These are phyloP conservation scores for Amoeboaphelidium protococcarum DNA, from an alignment of 371 early-diverging fungal genomes.

Conservation along the genomic window DNA sequence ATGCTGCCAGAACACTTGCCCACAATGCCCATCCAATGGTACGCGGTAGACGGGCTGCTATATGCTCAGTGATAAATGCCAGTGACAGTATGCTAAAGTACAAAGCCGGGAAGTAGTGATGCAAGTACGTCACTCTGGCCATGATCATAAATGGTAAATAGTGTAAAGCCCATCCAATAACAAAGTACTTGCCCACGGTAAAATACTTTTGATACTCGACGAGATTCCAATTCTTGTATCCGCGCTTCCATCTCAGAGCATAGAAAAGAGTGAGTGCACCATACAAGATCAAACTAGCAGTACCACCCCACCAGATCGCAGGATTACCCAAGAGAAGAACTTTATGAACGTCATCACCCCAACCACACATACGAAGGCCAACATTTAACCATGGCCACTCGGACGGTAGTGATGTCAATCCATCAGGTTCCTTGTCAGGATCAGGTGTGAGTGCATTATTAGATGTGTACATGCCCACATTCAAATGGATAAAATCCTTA, in stretches of 20 bases:
- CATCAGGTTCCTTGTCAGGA: conserved; percentile 69
- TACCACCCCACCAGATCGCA: conserved; percentile 72
- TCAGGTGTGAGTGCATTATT: conserved; percentile 96
- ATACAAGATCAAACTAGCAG: conserved; percentile 31
- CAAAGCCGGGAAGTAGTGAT: conserved; percentile 95
- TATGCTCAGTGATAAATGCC: conserved; percentile 42
- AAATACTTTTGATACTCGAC: conserved; percentile 15
- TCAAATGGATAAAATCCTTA: conserved; percentile 69
- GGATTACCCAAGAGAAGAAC: conserved; percentile 93
- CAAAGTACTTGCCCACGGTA: conserved; percentile 36
- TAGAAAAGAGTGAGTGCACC: conserved; percentile 18
- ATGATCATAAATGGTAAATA: conserved; percentile 92
- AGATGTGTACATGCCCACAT: conserved; percentile 88
- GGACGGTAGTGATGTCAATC: conserved; percentile 55
- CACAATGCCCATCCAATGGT: no score
- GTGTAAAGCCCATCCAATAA: conserved; percentile 81
- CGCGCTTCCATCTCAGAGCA: conserved; percentile 34
- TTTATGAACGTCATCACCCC: conserved; percentile 71
- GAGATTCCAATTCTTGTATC: conserved; percentile 25
- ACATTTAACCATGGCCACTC: conserved; percentile 83
- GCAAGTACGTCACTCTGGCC: conserved; percentile 90
- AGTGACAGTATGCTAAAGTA: conserved; percentile 70
- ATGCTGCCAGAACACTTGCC: no score
- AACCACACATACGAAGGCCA: conserved; percentile 91
- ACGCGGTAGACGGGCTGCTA: no score